Percentiles rank a stretch among this genome's conserved stretches.
Evolutionary conservation across 2,329 filamentous ascomycete species (phyloP).

Genomic region (Apiospora sp.): DNA sequence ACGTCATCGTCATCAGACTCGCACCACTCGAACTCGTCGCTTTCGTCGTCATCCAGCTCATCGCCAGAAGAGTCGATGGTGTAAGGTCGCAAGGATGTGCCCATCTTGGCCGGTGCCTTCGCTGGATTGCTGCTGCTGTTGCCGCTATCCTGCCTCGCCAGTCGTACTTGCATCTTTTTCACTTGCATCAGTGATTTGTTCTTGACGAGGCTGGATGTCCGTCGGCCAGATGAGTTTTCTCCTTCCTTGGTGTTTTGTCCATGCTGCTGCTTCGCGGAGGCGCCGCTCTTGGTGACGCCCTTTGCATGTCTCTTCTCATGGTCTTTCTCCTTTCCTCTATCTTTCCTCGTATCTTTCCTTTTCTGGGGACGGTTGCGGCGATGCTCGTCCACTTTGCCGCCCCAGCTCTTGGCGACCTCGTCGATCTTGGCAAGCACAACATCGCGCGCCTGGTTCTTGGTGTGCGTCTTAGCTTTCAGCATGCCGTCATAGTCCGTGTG

Average conservation of each 20-base stretch:
- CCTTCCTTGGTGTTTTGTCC: background rate
- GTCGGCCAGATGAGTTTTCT: background rate
- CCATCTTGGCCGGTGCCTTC: background rate
- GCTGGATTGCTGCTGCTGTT: background rate
- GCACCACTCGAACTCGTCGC: conserved; percentile 22
- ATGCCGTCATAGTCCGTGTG: conserved; percentile 56
- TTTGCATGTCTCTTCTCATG: too few species aligned
- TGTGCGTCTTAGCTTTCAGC: conserved; percentile 33
- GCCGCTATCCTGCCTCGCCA: background rate
- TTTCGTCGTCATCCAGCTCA: conserved; percentile 15
- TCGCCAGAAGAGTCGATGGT: background rate
- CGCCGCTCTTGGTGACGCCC: too few species aligned
- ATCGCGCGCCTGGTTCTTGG: conserved; percentile 22
- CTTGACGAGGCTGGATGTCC: background rate
- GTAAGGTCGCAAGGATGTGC: conserved; percentile 21
- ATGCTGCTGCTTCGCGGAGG: too few species aligned
- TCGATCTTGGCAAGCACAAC: conserved; percentile 21
- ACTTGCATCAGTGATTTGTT: background rate
- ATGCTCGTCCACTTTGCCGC: conserved; percentile 15
- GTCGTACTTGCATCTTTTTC: conserved; percentile 8
- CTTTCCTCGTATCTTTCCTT: background rate
- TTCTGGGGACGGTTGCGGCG: background rate
- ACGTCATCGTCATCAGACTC: conserved; percentile 14
- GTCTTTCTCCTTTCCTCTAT: too few species aligned
- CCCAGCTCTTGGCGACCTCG: conserved; percentile 30